phyloP scores from a whole-genome alignment of 2,329 filamentous ascomycete genomes.

The Verticillium nubilum region DNA sequence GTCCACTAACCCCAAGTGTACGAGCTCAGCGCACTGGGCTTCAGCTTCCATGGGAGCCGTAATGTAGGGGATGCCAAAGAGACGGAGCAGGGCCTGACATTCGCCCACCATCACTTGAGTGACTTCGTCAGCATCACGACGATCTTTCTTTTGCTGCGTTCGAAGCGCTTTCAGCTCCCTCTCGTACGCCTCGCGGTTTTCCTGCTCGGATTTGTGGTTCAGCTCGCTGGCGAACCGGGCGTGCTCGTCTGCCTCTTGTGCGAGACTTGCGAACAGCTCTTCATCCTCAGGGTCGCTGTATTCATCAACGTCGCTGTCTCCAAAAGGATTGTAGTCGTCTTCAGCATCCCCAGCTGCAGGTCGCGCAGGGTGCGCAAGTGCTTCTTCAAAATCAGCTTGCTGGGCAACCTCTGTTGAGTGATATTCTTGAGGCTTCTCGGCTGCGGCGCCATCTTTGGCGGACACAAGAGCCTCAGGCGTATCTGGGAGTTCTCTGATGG shows the following conservation, averaged over 20 bases:
- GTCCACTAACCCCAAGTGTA: conserved; percentile 81
- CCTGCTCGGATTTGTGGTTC: conserved; percentile 65
- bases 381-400: neutral
- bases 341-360: conserved; percentile 7
- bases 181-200: conserved; percentile 78
- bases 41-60: conserved; percentile 99
- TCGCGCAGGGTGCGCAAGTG: neutral
- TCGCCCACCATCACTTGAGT: conserved; percentile 94
- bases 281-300: conserved; percentile 89
- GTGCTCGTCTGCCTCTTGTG: conserved; percentile 88
- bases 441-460: conserved; percentile 22
- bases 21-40: conserved; percentile 92
- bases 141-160: conserved; percentile 93
- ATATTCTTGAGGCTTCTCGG: conserved; percentile 15
- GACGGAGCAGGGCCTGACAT: conserved; percentile 81
- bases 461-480: conserved; percentile 23
- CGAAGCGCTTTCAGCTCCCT: conserved; percentile 80
- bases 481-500: conserved; percentile 13
- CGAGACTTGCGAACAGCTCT: conserved; percentile 79
- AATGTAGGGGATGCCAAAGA: conserved; percentile 94
- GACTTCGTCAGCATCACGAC: conserved; percentile 92
- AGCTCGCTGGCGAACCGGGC: conserved; percentile 85
- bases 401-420: conserved; percentile 14
- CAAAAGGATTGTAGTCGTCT: conserved; percentile 34
- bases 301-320: conserved; percentile 63